Evolutionary conservation across 305 asterid genomes (phyloP).

Genomic region (Fraxinus ornus): DNA sequence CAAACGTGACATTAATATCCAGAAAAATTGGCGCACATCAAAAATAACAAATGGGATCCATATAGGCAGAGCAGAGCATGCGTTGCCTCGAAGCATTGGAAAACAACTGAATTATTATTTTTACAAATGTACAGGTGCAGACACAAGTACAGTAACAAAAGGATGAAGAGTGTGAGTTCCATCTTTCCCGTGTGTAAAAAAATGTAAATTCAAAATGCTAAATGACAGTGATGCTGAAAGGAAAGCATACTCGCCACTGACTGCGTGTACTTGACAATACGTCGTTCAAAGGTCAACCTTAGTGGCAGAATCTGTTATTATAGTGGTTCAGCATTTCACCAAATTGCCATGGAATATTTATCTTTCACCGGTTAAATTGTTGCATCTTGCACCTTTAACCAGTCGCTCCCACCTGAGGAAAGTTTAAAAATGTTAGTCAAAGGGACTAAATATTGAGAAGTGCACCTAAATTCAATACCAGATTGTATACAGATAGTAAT

Average conservation of each 20-base stretch:
- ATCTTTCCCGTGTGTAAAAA: background rate
- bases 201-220: background rate
- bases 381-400: conserved; percentile 19
- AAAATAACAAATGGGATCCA: background rate
- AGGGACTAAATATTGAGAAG: background rate
- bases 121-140: background rate
- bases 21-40: background rate
- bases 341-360: conserved; percentile 5
- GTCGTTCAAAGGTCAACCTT: background rate
- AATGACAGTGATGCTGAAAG: background rate
- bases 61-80: background rate
- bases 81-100: background rate
- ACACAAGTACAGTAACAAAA: background rate
- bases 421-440: background rate
- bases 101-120: background rate
- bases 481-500: background rate
- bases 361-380: background rate
- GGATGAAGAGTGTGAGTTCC: background rate
- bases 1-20: background rate
- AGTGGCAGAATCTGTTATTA: background rate
- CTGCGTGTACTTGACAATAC: background rate
- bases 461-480: background rate
- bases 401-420: background rate
- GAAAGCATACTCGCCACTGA: background rate
- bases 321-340: conserved; percentile 10